Base-by-base conservation (phyloP, 129 eudicot genomes). In the Mikania micrantha region DNA sequence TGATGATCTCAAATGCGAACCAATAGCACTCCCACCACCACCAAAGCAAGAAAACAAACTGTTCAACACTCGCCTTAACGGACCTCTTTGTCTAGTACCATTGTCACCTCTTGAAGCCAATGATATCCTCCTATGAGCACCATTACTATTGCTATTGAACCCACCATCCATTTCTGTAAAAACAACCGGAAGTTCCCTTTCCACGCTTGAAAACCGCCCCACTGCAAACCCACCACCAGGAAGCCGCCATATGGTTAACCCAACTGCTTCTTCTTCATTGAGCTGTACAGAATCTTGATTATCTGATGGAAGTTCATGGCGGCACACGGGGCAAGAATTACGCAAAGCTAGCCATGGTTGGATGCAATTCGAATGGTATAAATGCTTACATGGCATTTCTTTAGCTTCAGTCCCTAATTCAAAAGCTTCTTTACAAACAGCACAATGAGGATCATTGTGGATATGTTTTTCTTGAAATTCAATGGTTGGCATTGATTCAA, bases 191-290 rank as follows among this genome's bases (percentile, higher is more conserved):
- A 88, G 71, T 66, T 88, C 97, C 35, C 97, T 77, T 74, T 81
- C 92, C 61, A 83, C 95, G 0, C 97, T 95, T 0, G 90, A 72
- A 71, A 91, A 91, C 73, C 97, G 77, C 82, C 97, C 97, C 1
- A 91, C 97, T 0, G 97, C 97, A 83, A 91, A 91, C 29, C 97
- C 97, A 0, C 97, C 97, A 28, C 97, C 97, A 0, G 97, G 97
- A 60, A 91, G 60, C 74, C 97, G 80, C 97, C 97, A 91, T 73
- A 91, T 91, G 0, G 97, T 91, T 35, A 91, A 53, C 39, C 97
- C 97, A 53, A 91, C 94, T 2, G 96, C 71, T 56, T 81, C 86
- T 27, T 75, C 93, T 32, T 85, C 90, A 38, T 70, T 77, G 34
- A 17, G 62, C 7, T 34, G 39, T 34, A 34, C 82, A n/a, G 24